Evolutionary conservation across 2,329 filamentous ascomycete genomes (phyloP).

Genomic region (Stromatinia cepivora): DNA sequence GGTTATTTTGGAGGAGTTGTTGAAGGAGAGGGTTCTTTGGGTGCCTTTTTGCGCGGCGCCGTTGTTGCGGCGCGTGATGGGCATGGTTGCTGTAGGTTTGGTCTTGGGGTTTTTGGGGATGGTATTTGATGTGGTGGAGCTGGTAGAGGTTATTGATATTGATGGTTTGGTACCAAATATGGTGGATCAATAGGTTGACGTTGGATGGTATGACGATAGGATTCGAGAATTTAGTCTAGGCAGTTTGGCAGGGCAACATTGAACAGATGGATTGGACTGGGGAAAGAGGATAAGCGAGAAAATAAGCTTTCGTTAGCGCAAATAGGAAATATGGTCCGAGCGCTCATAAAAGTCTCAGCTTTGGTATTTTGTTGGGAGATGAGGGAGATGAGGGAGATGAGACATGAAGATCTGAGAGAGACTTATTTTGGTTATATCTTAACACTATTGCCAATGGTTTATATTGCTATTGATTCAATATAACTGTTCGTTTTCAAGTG

Average conservation of each 20-base stretch:
- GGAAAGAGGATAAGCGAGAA: conserved; percentile 2
- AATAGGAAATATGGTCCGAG: not conserved
- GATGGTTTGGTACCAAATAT: not conserved
- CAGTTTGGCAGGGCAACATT: conserved; percentile 13
- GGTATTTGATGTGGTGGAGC: conserved; percentile 17
- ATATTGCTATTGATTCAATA: not conserved
- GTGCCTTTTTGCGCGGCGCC: conserved; percentile 44
- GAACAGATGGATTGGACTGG: not conserved
- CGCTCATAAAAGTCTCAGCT: not conserved
- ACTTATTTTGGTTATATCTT: not conserved
- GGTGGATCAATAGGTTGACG: not conserved
- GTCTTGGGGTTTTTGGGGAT: conserved; percentile 18
- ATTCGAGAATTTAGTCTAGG: not conserved
- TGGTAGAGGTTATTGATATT: not conserved
- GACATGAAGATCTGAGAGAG: not conserved
- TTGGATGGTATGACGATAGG: not conserved
- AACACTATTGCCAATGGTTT: not conserved
- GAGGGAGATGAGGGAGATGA: not conserved
- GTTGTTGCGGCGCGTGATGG: conserved; percentile 43
- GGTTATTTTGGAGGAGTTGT: conserved; percentile 56
- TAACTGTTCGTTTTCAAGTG: not conserved
- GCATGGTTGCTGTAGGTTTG: not conserved
- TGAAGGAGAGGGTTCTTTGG: conserved; percentile 64
- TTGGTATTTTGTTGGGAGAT: conserved; percentile 11
- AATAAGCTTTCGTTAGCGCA: not conserved